These are phyloP conservation scores for Stenocarpella maydis DNA, from an alignment of 2,329 filamentous ascomycete genomes.

Conservation along the genomic window DNA sequence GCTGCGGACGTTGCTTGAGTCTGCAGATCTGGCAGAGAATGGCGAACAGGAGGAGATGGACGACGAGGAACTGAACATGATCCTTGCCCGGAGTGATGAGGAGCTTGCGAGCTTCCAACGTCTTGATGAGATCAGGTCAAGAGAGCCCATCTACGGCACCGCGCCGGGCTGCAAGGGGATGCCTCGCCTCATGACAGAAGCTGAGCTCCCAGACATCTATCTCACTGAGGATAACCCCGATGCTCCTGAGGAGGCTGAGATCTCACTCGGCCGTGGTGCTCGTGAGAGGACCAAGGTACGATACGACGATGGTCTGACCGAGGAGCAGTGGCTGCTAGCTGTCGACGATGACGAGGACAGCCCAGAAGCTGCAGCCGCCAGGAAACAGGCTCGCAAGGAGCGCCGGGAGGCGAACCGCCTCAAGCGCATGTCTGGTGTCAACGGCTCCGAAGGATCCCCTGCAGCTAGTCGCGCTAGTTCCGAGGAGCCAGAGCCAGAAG, in stretches of 20 bases:
- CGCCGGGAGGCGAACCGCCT: slow-evolving; percentile 80
- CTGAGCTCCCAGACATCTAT: slow-evolving; percentile 93
- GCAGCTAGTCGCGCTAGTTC: slow-evolving; percentile 82
- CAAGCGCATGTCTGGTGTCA: slow-evolving; percentile 57
- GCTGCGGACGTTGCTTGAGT: slow-evolving; percentile 90
- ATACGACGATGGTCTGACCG: slow-evolving; percentile 96
- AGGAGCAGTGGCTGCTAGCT: slow-evolving; percentile 98
- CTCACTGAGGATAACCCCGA: slow-evolving; percentile 85
- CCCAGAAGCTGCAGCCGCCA: slow-evolving; percentile 89
- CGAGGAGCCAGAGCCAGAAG: slow-evolving; percentile 64
- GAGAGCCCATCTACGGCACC: slow-evolving; percentile 75
- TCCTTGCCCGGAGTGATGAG: slow-evolving; percentile 86
- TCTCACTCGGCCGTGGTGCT: slow-evolving; percentile 83
- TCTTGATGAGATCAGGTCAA: slow-evolving; percentile 79
- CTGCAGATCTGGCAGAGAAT: slow-evolving; percentile 72
- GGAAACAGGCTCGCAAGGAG: slow-evolving; percentile 86
- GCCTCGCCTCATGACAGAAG: slow-evolving; percentile 85
- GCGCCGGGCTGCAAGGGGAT: slow-evolving; percentile 66
- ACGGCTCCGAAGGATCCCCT: slow-evolving; percentile 71
- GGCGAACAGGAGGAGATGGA: slow-evolving; percentile 96
- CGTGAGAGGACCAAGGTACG: slow-evolving; percentile 93
- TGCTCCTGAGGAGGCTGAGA: slow-evolving; percentile 77
- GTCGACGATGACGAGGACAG: slow-evolving; percentile 96
- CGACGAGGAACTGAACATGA: slow-evolving; percentile 94
- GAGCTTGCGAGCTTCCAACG: slow-evolving; percentile 82